Base-by-base conservation (phyloP, 768 basidiomycete species). In the Pilatotrama ljubarskyi region DNA sequence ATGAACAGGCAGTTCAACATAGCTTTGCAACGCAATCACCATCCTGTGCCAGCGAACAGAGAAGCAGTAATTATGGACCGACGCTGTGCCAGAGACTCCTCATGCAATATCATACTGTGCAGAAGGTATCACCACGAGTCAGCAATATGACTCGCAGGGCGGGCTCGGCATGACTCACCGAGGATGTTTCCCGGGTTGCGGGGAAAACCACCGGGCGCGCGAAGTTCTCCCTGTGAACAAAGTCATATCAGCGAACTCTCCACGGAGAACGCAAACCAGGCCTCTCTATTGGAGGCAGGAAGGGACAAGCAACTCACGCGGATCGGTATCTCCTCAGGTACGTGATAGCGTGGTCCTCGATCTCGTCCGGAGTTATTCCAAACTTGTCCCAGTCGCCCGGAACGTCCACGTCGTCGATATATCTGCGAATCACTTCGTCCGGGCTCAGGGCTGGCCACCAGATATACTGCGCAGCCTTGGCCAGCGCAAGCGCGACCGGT, bases 371-470 rank as follows among this genome's bases (percentile, higher is more conserved):
- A 26, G 76, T 75, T 58, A 98, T 85, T 22, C 91, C 90, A 61
- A 97, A 79, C 46, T 83, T 82, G 66, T 85, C 85, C 94, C 94
- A 98, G 71, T 88, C 88, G 22, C 92, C 92, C 18, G 78, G 80
- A 58, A 78, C 82, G 57, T 86, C 82, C 37, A 78, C 78, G 73
- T 98, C 95, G 75, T 94, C 82, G 65, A 98, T 84, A 72, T 84
- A 97, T 60, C 93, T 84, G 68, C 97, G 81, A 68, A 84, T 82
- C 20, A 99, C 88, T 73, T 97, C 95, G 72, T 99, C 96, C 1
- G 94, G 92, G 70, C 83, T 86, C 50, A 97, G 79, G 37, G 90
- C 82, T 13, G 95, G 95, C 95, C 95, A 98, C 95, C 94, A 99
- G 0, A 74, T 80, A 60, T 66, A 73, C 70, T 84, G 90, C 76